phyloP scores from a whole-genome alignment of 139 green algal species.

The Tetradesmus lagerheimii region DNA sequence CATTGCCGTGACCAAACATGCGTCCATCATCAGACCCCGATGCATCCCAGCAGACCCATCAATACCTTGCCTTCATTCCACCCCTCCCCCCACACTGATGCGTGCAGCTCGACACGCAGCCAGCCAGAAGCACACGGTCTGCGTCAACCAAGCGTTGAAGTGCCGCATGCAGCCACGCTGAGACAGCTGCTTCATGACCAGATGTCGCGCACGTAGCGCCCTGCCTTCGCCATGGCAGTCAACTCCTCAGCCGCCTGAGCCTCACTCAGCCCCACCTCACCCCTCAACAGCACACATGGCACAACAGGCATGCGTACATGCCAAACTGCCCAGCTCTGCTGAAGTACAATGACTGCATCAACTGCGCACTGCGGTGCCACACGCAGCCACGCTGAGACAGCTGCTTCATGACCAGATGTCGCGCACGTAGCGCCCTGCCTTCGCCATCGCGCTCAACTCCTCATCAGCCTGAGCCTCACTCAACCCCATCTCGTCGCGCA shows the following conservation, averaged over 20 bases:
- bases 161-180: too few species aligned
- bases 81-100: too few species aligned
- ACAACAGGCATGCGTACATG: neutral
- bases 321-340: neutral
- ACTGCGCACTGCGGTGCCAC: too few species aligned
- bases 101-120: slow-evolving; percentile 79
- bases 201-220: slow-evolving; percentile 90
- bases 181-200: slow-evolving; percentile 58
- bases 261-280: slow-evolving; percentile 55
- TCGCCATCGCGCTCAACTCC: slow-evolving; percentile 74
- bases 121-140: too few species aligned
- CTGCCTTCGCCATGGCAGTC: slow-evolving; percentile 68
- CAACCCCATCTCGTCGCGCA: slow-evolving; percentile 54
- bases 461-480: slow-evolving; percentile 52
- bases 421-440: slow-evolving; percentile 80
- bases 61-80: too few species aligned
- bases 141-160: too few species aligned
- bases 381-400: too few species aligned
- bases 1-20: too few species aligned
- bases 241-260: slow-evolving; percentile 66
- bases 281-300: neutral
- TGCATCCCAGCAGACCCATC: too few species aligned
- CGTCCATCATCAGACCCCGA: too few species aligned
- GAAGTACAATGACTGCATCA: too few species aligned
- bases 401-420: slow-evolving; percentile 87